Base-by-base conservation (phyloP, 75 land plant genomes). In the Selaginella moellendorffii region DNA sequence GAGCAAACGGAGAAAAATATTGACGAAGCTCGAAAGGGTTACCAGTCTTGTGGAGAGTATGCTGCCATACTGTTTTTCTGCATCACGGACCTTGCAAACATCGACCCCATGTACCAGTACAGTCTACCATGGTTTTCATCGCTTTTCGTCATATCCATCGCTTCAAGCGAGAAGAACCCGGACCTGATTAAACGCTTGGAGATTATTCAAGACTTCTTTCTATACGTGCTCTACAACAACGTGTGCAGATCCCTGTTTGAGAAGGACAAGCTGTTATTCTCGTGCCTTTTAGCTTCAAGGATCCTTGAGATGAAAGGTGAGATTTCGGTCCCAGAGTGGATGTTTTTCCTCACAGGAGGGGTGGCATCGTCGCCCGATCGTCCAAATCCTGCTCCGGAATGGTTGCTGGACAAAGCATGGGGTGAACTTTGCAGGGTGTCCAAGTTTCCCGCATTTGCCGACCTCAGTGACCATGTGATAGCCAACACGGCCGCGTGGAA, bases 91-190 rank as follows among this genome's bases (percentile, higher is more conserved):
- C 36, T 75, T 5, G 77, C 77, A 27, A 75, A 75, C 26, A 75
- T 75, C 31, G 77, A 75, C 30, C 77, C 77, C 0, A 75, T 75
- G 77, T 75, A 75, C 36, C 77, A 75, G 25, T 75, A 75, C 31
- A 75, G 73, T 30, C 60, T 75, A 1, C 77, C 77, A 23, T 75
- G 77, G 77, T 75, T 75, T 70, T 73, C 72, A 14, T 64, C 77
- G 0, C 68, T 75, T 0, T 75, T 75, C 29, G 61, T 75, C 2
- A 53, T 27, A n/a, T 75, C 77, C 0, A 75, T 75, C 60, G 62
- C 59, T 22, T 53, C 62, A 24, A 70, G 73, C 22, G 69, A 70
- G 24, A 75, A 70, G 61, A 22, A 61, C 10, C 17, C 68, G 0
- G 59, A 75, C 51, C 53, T 75, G 8, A 54, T 20, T 1, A 65